Evolutionary conservation across 169 alveolate genomes (phyloP), one percentile per base, ranked within the genome.

Genomic region (Cryptosporidium ryanae): DNA sequence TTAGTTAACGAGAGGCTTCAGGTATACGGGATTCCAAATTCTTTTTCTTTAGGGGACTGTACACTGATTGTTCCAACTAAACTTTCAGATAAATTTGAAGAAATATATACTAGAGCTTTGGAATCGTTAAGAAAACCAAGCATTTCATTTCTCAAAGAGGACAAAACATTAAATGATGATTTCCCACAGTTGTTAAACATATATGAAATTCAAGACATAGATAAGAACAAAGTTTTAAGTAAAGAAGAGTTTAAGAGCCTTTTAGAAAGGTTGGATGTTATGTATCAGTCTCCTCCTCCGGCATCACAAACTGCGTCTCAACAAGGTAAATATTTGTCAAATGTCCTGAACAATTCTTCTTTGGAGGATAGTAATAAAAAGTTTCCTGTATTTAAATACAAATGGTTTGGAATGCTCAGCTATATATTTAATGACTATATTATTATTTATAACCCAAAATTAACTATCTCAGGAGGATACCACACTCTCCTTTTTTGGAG

Each of bases 281-380:
- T 67, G 29, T 91, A 91, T 65, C 91, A 59, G 29, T 64, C 93
- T 13, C 93, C 93, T 18, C 90, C 92, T 0, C 93, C 92, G 8
- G 90, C 93, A 29, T 93, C 93, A 12, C 93, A 91, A 66, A 76
- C 84, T 23, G 93, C 93, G 2, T 46, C 90, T 23, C 92, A 91
- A 57, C 92, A 66, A 38, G 93, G 93, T 12, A 38, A 50, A n/a
- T 91, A 91, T 81, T 76, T 91, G 18, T 93, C 91, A 3, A 23
- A 67, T 29, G 15, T 50, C 17, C 90, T 91, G 67, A 91, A 90
- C 64, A 13, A 61, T 15, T 31, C 17, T 46, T 64, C 65, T 31
- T 27, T 76, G 8, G 76, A 44, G 1, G 32, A 27, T 7, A 92
- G 55, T 18, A 90, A 68, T 12, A 52, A 81, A 44, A 64, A 59